A percentile compares a stretch with the other conserved stretches of the same genome.
phyloP scores from a whole-genome alignment of 2,329 filamentous ascomycete genomes.

The Aureobasidium sp. region DNA sequence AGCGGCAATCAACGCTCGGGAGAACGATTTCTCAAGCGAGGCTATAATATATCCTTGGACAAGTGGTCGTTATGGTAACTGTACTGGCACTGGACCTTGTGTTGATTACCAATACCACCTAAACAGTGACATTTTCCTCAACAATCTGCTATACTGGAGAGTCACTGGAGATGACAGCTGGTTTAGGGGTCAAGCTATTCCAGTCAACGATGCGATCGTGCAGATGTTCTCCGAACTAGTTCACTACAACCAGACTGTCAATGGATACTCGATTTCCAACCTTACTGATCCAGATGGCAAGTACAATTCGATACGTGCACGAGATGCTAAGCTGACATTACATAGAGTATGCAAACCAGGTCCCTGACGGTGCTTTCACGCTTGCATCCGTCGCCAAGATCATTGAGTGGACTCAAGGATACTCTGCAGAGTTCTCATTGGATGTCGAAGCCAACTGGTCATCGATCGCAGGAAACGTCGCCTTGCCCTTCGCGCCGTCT shows the following conservation, averaged over 20 bases:
- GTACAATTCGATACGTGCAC: background rate
- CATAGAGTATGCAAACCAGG: conserved; percentile 57
- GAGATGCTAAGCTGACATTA: conserved; percentile 29
- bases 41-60: conserved; percentile 64
- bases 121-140: conserved; percentile 61
- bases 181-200: conserved; percentile 51
- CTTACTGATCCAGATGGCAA: conserved; percentile 61
- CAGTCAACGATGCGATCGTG: conserved; percentile 58
- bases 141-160: conserved; percentile 54
- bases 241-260: conserved; percentile 50
- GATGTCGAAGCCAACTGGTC: conserved; percentile 16
- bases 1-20: conserved; percentile 52
- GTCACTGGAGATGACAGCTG: conserved; percentile 51
- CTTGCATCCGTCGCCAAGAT: conserved; percentile 18
- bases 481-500: conserved; percentile 18
- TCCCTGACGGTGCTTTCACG: conserved; percentile 18
- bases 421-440: conserved; percentile 17
- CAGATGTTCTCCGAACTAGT: conserved; percentile 55
- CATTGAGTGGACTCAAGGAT: conserved; percentile 17
- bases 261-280: conserved; percentile 47
- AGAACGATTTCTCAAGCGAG: conserved; percentile 48
- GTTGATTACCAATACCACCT: conserved; percentile 68
- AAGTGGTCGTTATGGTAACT: conserved; percentile 59
- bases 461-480: conserved; percentile 15
- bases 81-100: conserved; percentile 54